Conservation (phyloP, 108 stramenopile species). For the Cyclostephanos tholiformis region DNA sequence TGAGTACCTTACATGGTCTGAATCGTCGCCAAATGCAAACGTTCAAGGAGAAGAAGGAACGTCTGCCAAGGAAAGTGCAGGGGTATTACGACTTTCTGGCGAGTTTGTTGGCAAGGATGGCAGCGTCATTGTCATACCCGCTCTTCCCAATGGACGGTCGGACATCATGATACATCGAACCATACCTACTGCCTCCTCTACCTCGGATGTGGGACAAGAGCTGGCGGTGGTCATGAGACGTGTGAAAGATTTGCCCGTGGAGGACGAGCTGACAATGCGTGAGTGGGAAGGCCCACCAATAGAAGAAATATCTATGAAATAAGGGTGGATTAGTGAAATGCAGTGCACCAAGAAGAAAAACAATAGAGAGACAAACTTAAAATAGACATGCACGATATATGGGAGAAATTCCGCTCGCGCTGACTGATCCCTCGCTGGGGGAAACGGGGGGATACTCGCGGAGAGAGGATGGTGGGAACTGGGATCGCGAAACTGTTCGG, state of each 20-base stretch:
- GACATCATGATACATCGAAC: constrained; percentile 50
- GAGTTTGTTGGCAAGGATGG: constrained; percentile 27
- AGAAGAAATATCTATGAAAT: constrained; percentile 26
- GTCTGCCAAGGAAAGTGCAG: constrained; percentile 6
- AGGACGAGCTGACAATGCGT: constrained; percentile 48
- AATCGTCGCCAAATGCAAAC: constrained; percentile 3
- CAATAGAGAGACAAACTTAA: too few species aligned
- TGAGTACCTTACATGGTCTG: constrained; percentile 44
- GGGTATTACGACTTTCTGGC: constrained; percentile 21
- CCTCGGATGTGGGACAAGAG: background rate
- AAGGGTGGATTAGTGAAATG: too few species aligned
- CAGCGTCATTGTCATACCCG: constrained; percentile 17
- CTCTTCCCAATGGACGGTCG: constrained; percentile 23
- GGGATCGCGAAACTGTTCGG: too few species aligned
- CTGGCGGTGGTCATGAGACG: constrained; percentile 42
- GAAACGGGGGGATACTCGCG: too few species aligned
- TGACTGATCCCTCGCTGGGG: too few species aligned
- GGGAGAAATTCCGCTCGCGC: too few species aligned
- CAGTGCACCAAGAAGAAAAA: too few species aligned
- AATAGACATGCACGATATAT: too few species aligned
- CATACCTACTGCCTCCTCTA: constrained; percentile 1
- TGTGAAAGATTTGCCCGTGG: constrained; percentile 42
- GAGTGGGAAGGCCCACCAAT: constrained; percentile 44
- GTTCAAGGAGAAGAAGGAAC: background rate
- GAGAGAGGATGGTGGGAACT: too few species aligned